These are phyloP conservation scores for Gynochthodes officinalis DNA, from an alignment of 257 asterid species.

Conservation along the genomic window DNA sequence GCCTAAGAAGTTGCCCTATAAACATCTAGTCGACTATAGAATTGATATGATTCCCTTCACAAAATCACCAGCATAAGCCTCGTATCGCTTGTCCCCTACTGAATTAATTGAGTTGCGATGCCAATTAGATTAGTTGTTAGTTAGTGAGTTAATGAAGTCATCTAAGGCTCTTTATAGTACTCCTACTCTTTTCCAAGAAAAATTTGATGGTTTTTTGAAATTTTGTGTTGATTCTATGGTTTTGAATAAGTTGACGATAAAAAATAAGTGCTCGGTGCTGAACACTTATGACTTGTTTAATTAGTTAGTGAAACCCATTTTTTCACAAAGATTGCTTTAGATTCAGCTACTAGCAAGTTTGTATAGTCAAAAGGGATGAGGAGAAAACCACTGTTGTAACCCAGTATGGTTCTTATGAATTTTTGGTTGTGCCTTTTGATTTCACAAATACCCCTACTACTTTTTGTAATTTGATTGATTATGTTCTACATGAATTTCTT, in stretches of 20 bases:
- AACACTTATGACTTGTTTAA: too few species aligned
- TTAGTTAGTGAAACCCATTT: not conserved
- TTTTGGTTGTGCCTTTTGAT: not conserved
- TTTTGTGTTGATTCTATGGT: not conserved
- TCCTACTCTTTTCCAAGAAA: not conserved
- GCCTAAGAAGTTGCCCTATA: not conserved
- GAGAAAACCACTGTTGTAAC: not conserved
- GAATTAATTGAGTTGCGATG: not conserved
- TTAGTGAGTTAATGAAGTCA: not conserved
- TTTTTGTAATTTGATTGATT: not conserved
- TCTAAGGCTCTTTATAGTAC: not conserved
- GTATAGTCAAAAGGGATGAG: not conserved
- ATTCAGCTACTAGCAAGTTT: not conserved
- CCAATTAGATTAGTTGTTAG: not conserved
- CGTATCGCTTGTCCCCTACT: not conserved
- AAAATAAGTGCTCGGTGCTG: conserved; percentile 2
- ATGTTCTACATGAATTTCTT: not conserved
- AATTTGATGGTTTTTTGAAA: not conserved
- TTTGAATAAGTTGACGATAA: not conserved
- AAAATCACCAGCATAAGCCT: not conserved
- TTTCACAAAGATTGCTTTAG: not conserved
- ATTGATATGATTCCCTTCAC: not conserved
- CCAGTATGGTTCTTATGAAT: not conserved
- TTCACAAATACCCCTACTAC: not conserved
- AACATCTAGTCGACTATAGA: not conserved